Conservation (phyloP, 495 filamentous ascomycete species). For the Gamarada debralockiae region DNA sequence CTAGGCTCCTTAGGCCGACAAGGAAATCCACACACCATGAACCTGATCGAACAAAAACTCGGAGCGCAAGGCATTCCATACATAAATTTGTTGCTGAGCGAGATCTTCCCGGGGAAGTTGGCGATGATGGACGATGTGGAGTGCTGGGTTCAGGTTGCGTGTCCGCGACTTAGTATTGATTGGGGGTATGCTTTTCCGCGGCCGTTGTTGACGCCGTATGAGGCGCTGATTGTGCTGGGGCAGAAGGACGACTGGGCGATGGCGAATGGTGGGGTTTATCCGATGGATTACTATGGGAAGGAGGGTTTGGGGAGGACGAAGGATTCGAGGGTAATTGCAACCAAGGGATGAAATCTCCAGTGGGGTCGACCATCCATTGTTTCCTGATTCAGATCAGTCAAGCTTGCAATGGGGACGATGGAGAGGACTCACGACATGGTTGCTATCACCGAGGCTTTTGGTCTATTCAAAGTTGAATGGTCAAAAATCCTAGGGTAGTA, state of each 20-base stretch:
- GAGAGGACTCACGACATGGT: too few relatives aligned
- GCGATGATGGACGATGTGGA: conserved; percentile 90
- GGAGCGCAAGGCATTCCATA: conserved; percentile 64
- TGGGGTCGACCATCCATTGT: background rate
- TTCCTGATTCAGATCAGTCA: too few relatives aligned
- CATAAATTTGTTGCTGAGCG: conserved; percentile 79
- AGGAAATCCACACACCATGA: conserved; percentile 91
- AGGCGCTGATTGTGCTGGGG: conserved; percentile 84
- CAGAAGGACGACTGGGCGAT: conserved; percentile 71
- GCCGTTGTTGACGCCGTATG: conserved; percentile 89
- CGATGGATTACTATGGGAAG: conserved; percentile 97
- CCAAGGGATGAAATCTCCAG: conserved; percentile 7
- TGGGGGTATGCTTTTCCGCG: conserved; percentile 96
- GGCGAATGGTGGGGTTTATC: conserved; percentile 70
- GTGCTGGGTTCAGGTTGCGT: conserved; percentile 97
- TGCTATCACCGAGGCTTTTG: too few relatives aligned
- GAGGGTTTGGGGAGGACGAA: conserved; percentile 73
- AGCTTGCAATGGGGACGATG: too few relatives aligned
- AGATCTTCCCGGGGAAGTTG: conserved; percentile 95
- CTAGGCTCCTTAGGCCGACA: conserved; percentile 89
- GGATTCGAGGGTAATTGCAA: conserved; percentile 6
- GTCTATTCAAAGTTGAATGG: too few relatives aligned
- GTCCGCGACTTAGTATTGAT: conserved; percentile 91
- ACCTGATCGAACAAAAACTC: conserved; percentile 75
- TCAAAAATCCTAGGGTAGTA: too few relatives aligned